Conservation (phyloP, 805 yeast genomes). For the Wickerhamomyces rabaulensis region DNA sequence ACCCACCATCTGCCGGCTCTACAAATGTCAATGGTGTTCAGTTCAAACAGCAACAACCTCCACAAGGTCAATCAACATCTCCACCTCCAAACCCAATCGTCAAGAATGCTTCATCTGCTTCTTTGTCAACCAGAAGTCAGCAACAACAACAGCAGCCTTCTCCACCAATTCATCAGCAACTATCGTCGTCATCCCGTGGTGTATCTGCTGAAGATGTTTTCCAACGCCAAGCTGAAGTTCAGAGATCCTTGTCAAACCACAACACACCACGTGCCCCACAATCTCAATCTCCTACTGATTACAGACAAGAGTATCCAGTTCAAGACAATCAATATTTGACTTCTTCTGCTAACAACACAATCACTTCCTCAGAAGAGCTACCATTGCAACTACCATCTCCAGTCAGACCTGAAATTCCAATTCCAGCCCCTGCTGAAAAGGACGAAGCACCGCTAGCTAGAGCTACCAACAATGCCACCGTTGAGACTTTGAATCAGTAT, state of each 20-base stretch:
- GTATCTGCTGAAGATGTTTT: constrained; percentile 22
- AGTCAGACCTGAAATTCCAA: constrained; percentile 17
- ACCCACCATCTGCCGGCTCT: not conserved
- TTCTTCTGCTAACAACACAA: not conserved
- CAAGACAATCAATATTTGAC: not conserved
- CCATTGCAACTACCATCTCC: constrained; percentile 26
- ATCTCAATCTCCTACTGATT: not conserved
- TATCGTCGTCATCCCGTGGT: not conserved
- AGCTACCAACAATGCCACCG: not conserved
- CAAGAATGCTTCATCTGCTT: not conserved
- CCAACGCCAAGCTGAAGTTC: constrained; percentile 8
- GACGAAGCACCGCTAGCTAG: not conserved
- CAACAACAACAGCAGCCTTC: constrained; percentile 5
- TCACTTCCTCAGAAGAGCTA: constrained; percentile 15
- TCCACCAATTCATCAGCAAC: not conserved
- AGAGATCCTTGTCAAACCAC: not conserved
- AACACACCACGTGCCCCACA: constrained; percentile 3
- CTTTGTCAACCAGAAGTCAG: constrained; percentile 23
- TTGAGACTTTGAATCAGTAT: not conserved
- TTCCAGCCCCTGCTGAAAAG: constrained; percentile 15
- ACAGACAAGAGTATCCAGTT: not conserved
- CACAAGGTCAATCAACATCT: not conserved
- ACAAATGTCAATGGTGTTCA: not conserved
- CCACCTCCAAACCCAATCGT: not conserved
- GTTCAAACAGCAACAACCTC: not conserved